phyloP scores from a whole-genome alignment of 2,329 filamentous ascomycete genomes.

The Ophiostoma perfectum region DNA sequence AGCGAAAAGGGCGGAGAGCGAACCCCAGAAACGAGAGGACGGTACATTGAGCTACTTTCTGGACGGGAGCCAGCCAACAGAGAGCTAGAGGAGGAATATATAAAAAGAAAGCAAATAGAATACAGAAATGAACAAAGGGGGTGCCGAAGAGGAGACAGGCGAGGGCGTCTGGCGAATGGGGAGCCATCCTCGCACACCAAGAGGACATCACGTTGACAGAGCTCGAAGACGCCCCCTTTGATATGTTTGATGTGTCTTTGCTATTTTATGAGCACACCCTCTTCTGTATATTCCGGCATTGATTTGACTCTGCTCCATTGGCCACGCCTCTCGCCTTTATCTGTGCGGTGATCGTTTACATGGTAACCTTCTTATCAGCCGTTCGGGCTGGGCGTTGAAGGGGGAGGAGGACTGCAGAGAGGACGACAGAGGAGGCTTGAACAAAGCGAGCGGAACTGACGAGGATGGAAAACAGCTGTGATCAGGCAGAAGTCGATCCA shows the following conservation, averaged over 20 bases:
- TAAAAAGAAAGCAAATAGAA: background rate
- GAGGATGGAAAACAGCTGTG: too few relatives aligned
- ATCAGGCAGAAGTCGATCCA: too few relatives aligned
- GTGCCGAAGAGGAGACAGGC: slow-evolving; percentile 1
- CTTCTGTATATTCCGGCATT: background rate
- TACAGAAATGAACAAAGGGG: background rate
- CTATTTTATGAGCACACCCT: background rate
- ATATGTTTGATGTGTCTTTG: background rate
- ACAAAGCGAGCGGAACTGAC: too few relatives aligned
- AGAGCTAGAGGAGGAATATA: background rate
- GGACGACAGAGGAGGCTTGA: background rate
- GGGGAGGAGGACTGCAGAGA: background rate
- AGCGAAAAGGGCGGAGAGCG: too few relatives aligned
- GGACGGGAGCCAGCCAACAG: background rate
- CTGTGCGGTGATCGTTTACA: too few relatives aligned
- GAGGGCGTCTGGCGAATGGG: slow-evolving; percentile 3
- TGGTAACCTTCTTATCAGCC: background rate
- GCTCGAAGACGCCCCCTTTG: background rate
- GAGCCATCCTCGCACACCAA: slow-evolving; percentile 2
- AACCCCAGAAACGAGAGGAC: background rate
- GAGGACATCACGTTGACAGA: background rate
- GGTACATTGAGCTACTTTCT: too few relatives aligned
- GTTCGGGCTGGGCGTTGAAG: background rate
- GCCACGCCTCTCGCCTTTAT: background rate
- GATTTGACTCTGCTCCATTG: background rate